phyloP scores from a whole-genome alignment of 306 rosid species.

The Cyclanthera cordifolia region DNA sequence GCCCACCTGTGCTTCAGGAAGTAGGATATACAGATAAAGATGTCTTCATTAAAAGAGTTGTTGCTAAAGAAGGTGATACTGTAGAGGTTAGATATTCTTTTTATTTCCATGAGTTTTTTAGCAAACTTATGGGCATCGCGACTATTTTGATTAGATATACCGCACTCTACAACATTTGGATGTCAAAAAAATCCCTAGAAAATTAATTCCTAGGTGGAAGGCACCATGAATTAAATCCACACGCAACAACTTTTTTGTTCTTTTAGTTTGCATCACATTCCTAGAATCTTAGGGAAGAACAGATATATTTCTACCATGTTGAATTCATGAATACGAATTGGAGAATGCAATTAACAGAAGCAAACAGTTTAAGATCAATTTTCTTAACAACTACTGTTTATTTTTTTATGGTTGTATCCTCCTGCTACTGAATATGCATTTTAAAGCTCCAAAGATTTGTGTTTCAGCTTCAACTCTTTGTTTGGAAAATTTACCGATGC shows the following conservation, averaged over 20 bases:
- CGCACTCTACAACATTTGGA: too few species aligned
- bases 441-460: neutral
- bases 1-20: conserved; percentile 93
- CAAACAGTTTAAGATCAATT: neutral
- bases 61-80: conserved; percentile 82
- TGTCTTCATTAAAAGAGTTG: conserved; percentile 82
- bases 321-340: neutral
- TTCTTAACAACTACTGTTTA: neutral
- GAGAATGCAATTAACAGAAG: neutral
- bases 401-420: neutral
- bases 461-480: conserved; percentile 7
- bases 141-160: too few species aligned
- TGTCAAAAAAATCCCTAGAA: too few species aligned
- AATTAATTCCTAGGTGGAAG: too few species aligned
- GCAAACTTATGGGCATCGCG: too few species aligned
- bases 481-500: conserved; percentile 18
- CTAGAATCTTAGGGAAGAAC: neutral
- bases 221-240: too few species aligned
- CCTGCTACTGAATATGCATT: neutral
- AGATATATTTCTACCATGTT: neutral
- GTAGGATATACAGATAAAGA: conserved; percentile 87
- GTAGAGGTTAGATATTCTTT: conserved; percentile 73
- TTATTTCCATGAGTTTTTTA: too few species aligned
- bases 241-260: too few species aligned
- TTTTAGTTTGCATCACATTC: neutral